Base-by-base conservation (phyloP, 306 rosid species). In the Begonia masoniana region DNA sequence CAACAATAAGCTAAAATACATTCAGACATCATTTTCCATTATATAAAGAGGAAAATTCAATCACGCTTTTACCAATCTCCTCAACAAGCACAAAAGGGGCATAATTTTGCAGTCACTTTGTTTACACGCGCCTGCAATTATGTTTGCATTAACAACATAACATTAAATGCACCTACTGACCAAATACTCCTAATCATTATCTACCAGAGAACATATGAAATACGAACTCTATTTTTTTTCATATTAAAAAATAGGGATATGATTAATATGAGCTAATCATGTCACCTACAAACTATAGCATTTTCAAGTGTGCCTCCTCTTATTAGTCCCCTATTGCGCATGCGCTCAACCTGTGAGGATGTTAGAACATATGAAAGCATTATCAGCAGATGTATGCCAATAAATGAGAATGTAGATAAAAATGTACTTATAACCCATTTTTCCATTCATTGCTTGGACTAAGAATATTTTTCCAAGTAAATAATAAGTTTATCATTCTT, bases 201-300 rank as follows among this genome's bases (percentile, higher is more conserved):
- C 39, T 4, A 31, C 39, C 39, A 5, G 6, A 45, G 49, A 11
- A 1, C 13, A 45, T 45, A 19, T 43, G 51, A 45, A 58, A 39
- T 41, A 31, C 7, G 39, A 31, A 31, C 39, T 31, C 24, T 21
- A 21, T 21, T 31, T 31, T 31, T 31, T 31, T 31, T 31, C 39
- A 31, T 31, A 31, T 31, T 5, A 31, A 5, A 3, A 31, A 31
- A 31, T 31, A 31, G 7, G 24, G 39, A 31, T 7, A 31, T 31
- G 9, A 7, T 31, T 31, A 31, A n/a, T 10, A 50, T 41, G 49
- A 67, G 56, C 49, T 10, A 63, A 54, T 64, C 31, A 65, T 53
- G 68, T 73, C 16, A 85, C 95, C 97, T 80, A 63, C 95, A 85
- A 54, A 89, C 85, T 57, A 89, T 60, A 57, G 95, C 94, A 75